Base-by-base conservation (phyloP, 441 rosid species). In the Brassica hybrid region DNA sequence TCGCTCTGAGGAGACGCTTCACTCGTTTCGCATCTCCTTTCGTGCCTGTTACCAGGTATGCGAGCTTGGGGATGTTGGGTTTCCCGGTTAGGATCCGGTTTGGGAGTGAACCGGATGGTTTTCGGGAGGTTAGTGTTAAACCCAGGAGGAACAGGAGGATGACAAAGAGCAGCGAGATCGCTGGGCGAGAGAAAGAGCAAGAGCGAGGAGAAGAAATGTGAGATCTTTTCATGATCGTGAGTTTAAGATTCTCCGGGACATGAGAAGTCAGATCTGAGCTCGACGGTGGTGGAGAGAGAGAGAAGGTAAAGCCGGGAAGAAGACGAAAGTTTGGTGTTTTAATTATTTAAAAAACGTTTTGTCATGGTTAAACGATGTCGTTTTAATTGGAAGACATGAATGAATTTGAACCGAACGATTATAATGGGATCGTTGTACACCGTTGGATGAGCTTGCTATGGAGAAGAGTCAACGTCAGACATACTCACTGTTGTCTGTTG, bases 31-130 rank as follows among this genome's bases (percentile, higher is more conserved):
- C 86, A 45, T 92, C 98, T 30, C 90, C 94, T 82, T 84, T 91
- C 11, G 92, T 90, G 52, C 98, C 97, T 18, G 89, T 82, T 25
- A 94, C 86, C 79, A 90, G 61, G 84, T 91, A 92, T 2, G 97
- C 97, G 34, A 94, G 73, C 71, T 85, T 86, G 63, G 97, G 91
- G 56, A 92, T 81, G 23, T 45, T 73, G 1, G 77, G 43, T 3
- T 59, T 76, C 50, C 36, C 69, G 6, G 52, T 62, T 72, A 77
- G 18, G 80, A 14, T 79, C 9, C 73, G 72, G 16, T 76, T 14
- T 14, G 61, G 76, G 1, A 75, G 1, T 72, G 75, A 69, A 61
- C 66, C 79, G 11, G 84, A 74, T 21, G 86, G 78, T 69, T 78
- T 85, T 12, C 85, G 69, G 17, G 69, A 83, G 67, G 67, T 71